These are phyloP conservation scores for Geranium rotundifolium DNA, from an alignment of 345 rosid genomes.

Conservation along the genomic window DNA sequence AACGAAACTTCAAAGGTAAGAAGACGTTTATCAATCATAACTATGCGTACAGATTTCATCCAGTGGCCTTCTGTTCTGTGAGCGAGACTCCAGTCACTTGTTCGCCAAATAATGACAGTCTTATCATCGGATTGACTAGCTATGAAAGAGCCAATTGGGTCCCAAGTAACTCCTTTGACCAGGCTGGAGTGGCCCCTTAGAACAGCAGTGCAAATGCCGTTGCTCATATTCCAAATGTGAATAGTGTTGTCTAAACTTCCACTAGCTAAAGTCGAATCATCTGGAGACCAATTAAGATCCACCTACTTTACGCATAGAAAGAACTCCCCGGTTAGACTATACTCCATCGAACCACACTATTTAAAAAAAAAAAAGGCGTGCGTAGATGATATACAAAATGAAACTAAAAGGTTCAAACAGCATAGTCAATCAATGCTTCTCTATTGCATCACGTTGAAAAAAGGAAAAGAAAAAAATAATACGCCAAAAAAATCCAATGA, in stretches of 20 bases:
- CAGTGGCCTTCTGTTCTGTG: constrained; percentile 96
- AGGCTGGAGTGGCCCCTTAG: constrained; percentile 96
- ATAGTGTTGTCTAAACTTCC: constrained; percentile 97
- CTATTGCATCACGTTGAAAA: not conserved
- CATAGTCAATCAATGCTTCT: not conserved
- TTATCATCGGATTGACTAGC: constrained; percentile 99
- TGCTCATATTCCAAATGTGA: constrained; percentile 92
- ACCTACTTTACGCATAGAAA: constrained; percentile 83
- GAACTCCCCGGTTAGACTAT: constrained; percentile 32
- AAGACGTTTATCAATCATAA: not conserved
- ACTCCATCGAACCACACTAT: constrained; percentile 7
- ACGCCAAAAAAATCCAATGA: too few species aligned
- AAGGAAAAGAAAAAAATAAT: constrained; percentile 1
- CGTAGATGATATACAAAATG: not conserved
- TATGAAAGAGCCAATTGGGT: constrained; percentile 92
- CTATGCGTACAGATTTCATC: constrained; percentile 77
- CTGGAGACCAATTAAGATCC: constrained; percentile 99
- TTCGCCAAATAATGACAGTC: constrained; percentile 96
- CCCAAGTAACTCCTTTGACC: constrained; percentile 98
- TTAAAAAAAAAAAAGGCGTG: constrained; percentile 6
- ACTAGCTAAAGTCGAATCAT: constrained; percentile 88
- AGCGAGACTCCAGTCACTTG: constrained; percentile 96
- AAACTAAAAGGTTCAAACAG: not conserved
- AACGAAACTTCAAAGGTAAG: not conserved
- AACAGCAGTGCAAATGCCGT: constrained; percentile 90